Base-by-base conservation (phyloP, 352 stramenopile species). In the Hyaloperonospora arabidopsidis region DNA sequence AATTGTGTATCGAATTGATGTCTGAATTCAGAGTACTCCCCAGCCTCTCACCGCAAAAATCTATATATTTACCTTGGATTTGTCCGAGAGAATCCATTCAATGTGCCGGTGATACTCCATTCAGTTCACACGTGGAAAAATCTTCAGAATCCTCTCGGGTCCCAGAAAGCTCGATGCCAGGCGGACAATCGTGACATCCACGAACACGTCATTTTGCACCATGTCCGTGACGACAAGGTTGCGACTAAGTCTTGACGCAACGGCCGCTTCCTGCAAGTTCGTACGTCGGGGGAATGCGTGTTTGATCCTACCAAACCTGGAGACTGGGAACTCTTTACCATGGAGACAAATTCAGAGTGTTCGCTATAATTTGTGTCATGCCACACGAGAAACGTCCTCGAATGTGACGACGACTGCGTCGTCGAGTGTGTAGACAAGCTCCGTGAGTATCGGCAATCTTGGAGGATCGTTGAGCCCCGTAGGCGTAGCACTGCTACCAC, bases 291-390 rank as follows among this genome's bases (percentile, higher is more conserved):
- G 1, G 45, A 65, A 12, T 76, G 67, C 19, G 32, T 67, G 5
- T 73, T 76, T 28, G 64, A 70, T 41, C 34, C 41, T 2, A 71
- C 63, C 28, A 25, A 68, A 15, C 40, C 50, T 60, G 46, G 65
- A 10, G 29, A 61, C 19, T 70, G 57, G 50, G 65, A 71, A 34
- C 52, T 58, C 28, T 76, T 76, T 45, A 61, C 19, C 17, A 70
- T 76, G 45, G 67, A 76, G 29, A 70, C 60, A 21, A 60, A 67
- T 22, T 45, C 46, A 5, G 22, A 50, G 19, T 61, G 56, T 11
- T 43, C 19, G 11, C 47, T 73, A 7, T 67, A 66, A 48, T 76
- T 73, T 36, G 61, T 72, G 17, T 76, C 64, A 12, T 61, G 52
- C 43, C 54, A 61, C 45, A 68, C 52, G 35, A 57, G 64, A 2